Base-by-base conservation (phyloP, 306 rosid genomes). In the Quercus engelmannii region DNA sequence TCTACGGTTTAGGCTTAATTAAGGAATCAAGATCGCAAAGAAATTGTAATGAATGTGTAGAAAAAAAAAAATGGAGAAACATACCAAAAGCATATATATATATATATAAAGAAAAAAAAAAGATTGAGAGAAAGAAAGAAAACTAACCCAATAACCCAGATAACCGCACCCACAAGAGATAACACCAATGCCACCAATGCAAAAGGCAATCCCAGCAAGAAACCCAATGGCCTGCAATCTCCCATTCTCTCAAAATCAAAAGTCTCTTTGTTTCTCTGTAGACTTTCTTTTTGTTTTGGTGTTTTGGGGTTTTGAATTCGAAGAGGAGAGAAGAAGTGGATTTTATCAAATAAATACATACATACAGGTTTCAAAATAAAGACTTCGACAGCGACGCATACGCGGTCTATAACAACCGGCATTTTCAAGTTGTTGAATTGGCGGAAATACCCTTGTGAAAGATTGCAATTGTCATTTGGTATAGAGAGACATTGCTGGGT, bases 151-250 rank as follows among this genome's bases (percentile, higher is more conserved):
- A 94, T 12, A 78, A 91, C 14, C 97, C 97, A 94, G n/a, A 94
- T 49, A 46, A 94, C 83, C 1, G 97, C 97, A 7, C 98, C 97
- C 0, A 92, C 71, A 0, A 87, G 79, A 3, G 97, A 90, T 23
- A 94, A 61, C 49, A 91, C 52, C 81, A 92, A 71, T 4, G 96
- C 94, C 61, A 91, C 26, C 20, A 94, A 55, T 4, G 97, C 94
- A 67, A 94, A 94, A 19, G 98, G 97, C 41, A 94, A 81, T 20
- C 98, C 98, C 65, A 94, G 49, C 77, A 92, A 82, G 70, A 94
- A 92, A 28, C 97, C 98, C 57, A 92, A 77, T 14, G 97, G 97
- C 81, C 91, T 90, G 86, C 98, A 93, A 72, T 83, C 95, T 79
- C 76, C 93, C 92, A 88, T 89, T 1, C 2, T 73, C 38, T 72